phyloP scores from a whole-genome alignment of 257 asterid species.

The Plantago ovata region DNA sequence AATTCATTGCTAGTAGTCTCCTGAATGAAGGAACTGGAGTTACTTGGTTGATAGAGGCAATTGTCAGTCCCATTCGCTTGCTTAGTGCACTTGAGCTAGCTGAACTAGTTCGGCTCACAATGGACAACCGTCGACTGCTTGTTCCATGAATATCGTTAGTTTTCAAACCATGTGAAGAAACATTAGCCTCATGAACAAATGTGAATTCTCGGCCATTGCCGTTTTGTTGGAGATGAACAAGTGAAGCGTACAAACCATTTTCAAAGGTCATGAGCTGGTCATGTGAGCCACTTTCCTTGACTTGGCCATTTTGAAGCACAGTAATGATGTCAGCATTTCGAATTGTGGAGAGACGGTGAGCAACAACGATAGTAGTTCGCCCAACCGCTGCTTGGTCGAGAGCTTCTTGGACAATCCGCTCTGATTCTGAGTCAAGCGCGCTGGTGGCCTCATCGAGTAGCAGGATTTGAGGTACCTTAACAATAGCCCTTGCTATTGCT shows the following conservation, averaged over 20 bases:
- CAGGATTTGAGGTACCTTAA: slow-evolving; percentile 76
- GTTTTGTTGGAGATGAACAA: slow-evolving; percentile 48
- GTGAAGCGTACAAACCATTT: slow-evolving; percentile 39
- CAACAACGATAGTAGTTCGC: slow-evolving; percentile 22
- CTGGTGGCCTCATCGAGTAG: slow-evolving; percentile 96
- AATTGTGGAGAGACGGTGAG: slow-evolving; percentile 30
- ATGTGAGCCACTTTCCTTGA: slow-evolving; percentile 48
- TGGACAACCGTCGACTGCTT: slow-evolving; percentile 36
- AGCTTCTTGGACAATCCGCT: slow-evolving; percentile 76
- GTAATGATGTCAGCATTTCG: slow-evolving; percentile 38
- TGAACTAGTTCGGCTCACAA: slow-evolving; percentile 43
- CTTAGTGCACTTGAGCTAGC: slow-evolving; percentile 33
- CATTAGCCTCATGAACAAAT: too few species aligned
- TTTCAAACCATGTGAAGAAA: too few species aligned
- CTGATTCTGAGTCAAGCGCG: slow-evolving; percentile 88
- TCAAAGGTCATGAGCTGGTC: slow-evolving; percentile 31
- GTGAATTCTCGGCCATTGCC: slow-evolving; percentile 19
- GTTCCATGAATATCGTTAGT: slow-evolving; percentile 20
- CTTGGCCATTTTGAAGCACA: slow-evolving; percentile 48
- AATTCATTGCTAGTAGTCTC: slow-evolving; percentile 50
- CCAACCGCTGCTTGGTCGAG: slow-evolving; percentile 34
- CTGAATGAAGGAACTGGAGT: slow-evolving; percentile 44
- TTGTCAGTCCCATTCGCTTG: slow-evolving; percentile 15
- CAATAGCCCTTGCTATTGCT: slow-evolving; percentile 88
- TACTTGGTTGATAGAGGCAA: slow-evolving; percentile 21